Conservation (phyloP, 176 grass and related monocot genomes). For the Rhipidocladum racemiflorum region DNA sequence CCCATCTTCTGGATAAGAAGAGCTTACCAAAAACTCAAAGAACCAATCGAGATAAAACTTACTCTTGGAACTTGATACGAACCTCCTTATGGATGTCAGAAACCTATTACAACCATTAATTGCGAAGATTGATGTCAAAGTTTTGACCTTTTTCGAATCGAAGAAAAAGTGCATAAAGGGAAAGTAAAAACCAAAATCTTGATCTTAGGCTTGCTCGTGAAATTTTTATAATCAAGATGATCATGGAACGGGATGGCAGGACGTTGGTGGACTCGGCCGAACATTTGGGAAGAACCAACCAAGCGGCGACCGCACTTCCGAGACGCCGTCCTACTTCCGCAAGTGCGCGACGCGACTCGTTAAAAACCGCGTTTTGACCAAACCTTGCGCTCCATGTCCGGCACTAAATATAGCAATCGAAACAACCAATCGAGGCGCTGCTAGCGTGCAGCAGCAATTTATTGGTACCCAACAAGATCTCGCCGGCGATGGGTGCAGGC, state of each 20-base stretch:
- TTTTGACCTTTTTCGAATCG: no score
- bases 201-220: no score
- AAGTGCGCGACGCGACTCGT: background rate
- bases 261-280: background rate
- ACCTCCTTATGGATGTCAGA: no score
- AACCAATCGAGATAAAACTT: no score
- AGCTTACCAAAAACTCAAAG: no score
- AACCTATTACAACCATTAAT: no score
- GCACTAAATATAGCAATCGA: background rate
- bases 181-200: no score
- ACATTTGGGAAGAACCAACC: constrained; percentile 7
- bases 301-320: background rate
- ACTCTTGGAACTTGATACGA: no score
- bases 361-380: constrained; percentile 1
- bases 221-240: no score
- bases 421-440: background rate
- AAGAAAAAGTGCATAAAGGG: no score
- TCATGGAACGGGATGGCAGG: background rate
- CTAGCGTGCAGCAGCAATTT: background rate
- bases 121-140: no score
- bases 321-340: background rate
- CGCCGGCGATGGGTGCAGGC: constrained; percentile 3
- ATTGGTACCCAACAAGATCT: constrained; percentile 11
- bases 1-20: no score
- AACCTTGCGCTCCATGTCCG: background rate